These are phyloP conservation scores for Tetrapyrgos nigripes DNA, from an alignment of 1,284 basidiomycete genomes.

Conservation along the genomic window DNA sequence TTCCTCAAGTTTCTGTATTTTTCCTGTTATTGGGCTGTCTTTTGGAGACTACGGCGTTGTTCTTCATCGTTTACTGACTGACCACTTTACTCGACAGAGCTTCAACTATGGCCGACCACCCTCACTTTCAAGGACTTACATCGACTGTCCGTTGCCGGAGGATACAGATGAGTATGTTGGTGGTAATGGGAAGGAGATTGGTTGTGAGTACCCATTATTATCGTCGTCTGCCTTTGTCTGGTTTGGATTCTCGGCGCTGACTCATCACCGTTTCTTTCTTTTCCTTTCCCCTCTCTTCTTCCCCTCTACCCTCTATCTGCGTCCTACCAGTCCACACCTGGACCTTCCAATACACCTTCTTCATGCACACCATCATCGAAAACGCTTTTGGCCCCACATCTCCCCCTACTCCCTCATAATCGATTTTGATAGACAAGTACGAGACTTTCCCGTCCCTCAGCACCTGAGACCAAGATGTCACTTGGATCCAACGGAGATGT, in stretches of 20 bases:
- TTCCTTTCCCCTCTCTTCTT: not conserved
- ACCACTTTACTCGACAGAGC: too few relatives aligned
- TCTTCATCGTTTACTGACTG: too few relatives aligned
- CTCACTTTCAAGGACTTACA: constrained; percentile 56
- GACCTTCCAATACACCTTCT: constrained; percentile 57
- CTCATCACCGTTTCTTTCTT: too few relatives aligned
- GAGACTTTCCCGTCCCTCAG: constrained; percentile 59
- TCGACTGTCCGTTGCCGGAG: constrained; percentile 60
- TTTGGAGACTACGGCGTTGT: not conserved
- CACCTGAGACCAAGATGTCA: constrained; percentile 48
- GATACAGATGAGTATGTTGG: constrained; percentile 47
- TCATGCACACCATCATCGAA: constrained; percentile 58
- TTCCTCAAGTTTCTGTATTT: not conserved
- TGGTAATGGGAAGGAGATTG: constrained; percentile 47
- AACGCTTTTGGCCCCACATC: constrained; percentile 60
- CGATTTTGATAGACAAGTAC: constrained; percentile 54
- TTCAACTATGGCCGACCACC: constrained; percentile 68
- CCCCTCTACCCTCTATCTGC: not conserved
- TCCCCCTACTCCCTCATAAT: constrained; percentile 55
- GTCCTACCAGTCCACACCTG: constrained; percentile 56
- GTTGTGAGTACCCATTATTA: constrained; percentile 48
- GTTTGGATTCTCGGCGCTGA: too few relatives aligned
- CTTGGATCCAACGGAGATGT: constrained; percentile 22
- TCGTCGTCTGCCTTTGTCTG: not conserved
- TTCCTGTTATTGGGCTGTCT: not conserved